These are phyloP conservation scores for Leccinum boreale DNA, from an alignment of 768 basidiomycete species.

Conservation along the genomic window DNA sequence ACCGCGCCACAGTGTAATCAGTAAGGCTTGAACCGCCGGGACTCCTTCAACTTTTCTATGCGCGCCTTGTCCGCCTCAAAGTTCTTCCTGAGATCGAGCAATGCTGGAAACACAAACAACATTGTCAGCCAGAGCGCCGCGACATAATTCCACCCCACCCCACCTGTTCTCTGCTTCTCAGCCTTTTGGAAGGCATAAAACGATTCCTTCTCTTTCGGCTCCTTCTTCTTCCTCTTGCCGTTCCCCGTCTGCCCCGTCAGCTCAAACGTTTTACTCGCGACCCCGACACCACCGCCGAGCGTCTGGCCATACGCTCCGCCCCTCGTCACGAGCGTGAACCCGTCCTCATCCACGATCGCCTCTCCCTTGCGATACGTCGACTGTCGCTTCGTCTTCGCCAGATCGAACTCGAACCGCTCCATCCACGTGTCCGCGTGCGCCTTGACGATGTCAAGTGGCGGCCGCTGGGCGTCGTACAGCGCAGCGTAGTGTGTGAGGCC, in stretches of 20 bases:
- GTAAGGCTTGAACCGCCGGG: slow-evolving; percentile 85
- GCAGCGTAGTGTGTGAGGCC: slow-evolving; percentile 73
- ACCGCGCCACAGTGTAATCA: slow-evolving; percentile 32
- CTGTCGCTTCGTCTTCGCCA: slow-evolving; percentile 54
- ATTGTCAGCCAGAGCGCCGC: background rate
- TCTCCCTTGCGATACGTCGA: slow-evolving; percentile 78
- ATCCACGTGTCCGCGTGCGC: slow-evolving; percentile 81
- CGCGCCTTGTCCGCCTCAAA: slow-evolving; percentile 86
- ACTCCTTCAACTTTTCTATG: slow-evolving; percentile 49
- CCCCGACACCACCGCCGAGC: slow-evolving; percentile 72
- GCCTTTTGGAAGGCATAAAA: slow-evolving; percentile 92
- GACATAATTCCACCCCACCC: slow-evolving; percentile 8
- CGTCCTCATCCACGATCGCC: slow-evolving; percentile 90
- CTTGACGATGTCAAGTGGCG: slow-evolving; percentile 68
- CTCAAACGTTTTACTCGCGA: slow-evolving; percentile 59
- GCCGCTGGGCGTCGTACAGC: slow-evolving; percentile 64
- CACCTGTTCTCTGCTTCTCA: slow-evolving; percentile 85
- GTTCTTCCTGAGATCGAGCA: slow-evolving; percentile 62
- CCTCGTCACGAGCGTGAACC: slow-evolving; percentile 91
- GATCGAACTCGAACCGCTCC: slow-evolving; percentile 65
- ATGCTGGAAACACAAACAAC: slow-evolving; percentile 34
- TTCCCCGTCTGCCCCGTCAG: slow-evolving; percentile 34
- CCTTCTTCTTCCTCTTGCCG: slow-evolving; percentile 43
- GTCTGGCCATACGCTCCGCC: slow-evolving; percentile 89
- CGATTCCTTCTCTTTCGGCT: slow-evolving; percentile 63